Conservation (phyloP, 371 early-diverging fungal species). For the Entomophthora muscae region DNA sequence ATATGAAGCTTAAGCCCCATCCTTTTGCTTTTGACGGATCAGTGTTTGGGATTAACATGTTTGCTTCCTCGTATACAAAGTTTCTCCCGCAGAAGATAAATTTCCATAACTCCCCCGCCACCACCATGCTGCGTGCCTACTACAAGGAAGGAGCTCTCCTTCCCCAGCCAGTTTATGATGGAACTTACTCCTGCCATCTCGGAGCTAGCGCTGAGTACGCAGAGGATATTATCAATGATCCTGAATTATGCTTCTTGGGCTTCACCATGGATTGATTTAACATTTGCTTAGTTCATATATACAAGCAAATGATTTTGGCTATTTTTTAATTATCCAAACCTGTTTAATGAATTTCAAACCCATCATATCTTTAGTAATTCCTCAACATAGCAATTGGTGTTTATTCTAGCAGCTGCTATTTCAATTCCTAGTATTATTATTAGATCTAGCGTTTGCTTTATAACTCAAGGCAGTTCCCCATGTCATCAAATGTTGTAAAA, state of each 20-base stretch:
- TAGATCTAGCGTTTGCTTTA: too few species aligned
- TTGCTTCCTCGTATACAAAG: background rate
- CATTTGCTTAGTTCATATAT: too few species aligned
- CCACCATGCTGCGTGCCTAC: background rate
- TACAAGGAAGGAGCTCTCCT: background rate
- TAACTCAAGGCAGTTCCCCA: too few species aligned
- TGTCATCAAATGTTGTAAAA: too few species aligned
- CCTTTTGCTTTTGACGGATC: background rate
- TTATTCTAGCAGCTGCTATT: too few species aligned
- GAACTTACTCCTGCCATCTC: background rate
- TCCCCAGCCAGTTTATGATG: background rate
- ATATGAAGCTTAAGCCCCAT: background rate
- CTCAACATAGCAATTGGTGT: too few species aligned
- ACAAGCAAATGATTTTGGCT: too few species aligned
- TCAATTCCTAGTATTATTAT: too few species aligned
- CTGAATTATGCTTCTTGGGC: background rate
- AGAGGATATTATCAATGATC: background rate
- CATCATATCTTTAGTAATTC: too few species aligned
- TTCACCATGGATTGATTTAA: background rate
- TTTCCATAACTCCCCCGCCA: background rate
- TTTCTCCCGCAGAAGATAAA: background rate
- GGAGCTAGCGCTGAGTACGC: background rate
- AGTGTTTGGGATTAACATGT: background rate
- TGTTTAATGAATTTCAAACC: too few species aligned
- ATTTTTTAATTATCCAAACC: too few species aligned